A percentile compares a stretch with the other conserved stretches of the same genome.
These are phyloP conservation scores for Claviceps paspali DNA, from an alignment of 2,329 filamentous ascomycete species.

Conservation along the genomic window DNA sequence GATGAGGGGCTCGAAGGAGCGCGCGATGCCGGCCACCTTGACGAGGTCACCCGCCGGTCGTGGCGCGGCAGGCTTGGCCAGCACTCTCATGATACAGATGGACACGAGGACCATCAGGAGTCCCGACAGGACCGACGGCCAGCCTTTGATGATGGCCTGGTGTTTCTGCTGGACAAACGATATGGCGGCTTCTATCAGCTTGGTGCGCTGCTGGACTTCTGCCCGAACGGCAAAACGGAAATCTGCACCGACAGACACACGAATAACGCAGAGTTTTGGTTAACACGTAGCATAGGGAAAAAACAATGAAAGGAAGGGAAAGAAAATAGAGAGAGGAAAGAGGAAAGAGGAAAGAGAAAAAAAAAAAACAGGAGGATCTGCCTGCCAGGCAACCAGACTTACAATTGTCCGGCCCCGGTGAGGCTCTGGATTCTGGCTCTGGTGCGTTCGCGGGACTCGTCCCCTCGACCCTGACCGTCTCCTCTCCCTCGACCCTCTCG, in stretches of 20 bases:
- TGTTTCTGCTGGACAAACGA: conserved; percentile 46
- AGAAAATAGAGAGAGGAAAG: too few relatives aligned
- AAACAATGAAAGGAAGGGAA: not conserved
- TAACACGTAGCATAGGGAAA: too few relatives aligned
- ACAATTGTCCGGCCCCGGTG: conserved; percentile 33
- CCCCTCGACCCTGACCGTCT: conserved; percentile 21
- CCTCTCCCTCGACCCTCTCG: conserved; percentile 22
- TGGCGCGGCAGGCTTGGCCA: conserved; percentile 50
- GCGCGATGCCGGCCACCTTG: conserved; percentile 78
- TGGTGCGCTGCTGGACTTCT: conserved; percentile 75
- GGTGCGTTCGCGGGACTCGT: conserved; percentile 12
- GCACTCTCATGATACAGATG: conserved; percentile 45
- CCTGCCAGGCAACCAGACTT: conserved; percentile 12
- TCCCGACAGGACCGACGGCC: conserved; percentile 49
- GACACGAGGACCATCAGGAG: conserved; percentile 47
- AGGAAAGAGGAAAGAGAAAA: too few relatives aligned
- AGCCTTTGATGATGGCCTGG: conserved; percentile 49
- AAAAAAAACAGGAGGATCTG: too few relatives aligned
- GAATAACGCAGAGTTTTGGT: too few relatives aligned
- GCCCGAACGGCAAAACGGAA: conserved; percentile 78
- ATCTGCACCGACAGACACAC: conserved; percentile 32
- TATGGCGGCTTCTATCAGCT: conserved; percentile 64
- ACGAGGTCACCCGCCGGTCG: conserved; percentile 50
- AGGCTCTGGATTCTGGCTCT: conserved; percentile 10
- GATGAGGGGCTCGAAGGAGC: conserved; percentile 85